phyloP scores from a whole-genome alignment of 2,329 filamentous ascomycete species.

The Achaetomium macrosporum region DNA sequence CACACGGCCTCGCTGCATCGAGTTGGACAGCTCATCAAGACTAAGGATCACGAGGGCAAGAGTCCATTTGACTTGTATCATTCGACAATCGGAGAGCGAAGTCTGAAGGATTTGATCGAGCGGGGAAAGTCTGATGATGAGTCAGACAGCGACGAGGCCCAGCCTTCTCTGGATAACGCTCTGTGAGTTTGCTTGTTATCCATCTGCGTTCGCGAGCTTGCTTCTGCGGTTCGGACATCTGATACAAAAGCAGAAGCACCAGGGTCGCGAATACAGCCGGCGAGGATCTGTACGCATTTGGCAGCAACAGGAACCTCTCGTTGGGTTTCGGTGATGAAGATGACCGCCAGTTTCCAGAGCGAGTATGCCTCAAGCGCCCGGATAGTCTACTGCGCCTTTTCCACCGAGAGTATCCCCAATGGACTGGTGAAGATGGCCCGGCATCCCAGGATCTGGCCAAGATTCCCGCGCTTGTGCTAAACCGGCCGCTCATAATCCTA shows the following conservation, averaged over 20 bases:
- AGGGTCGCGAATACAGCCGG: slow-evolving; percentile 38
- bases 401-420: slow-evolving; percentile 59
- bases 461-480: slow-evolving; percentile 67
- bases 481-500: slow-evolving; percentile 67
- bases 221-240: slow-evolving; percentile 2
- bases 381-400: slow-evolving; percentile 70
- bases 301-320: slow-evolving; percentile 92
- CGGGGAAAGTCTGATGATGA: slow-evolving; percentile 44
- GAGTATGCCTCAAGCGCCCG: slow-evolving; percentile 69
- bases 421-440: slow-evolving; percentile 35
- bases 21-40: slow-evolving; percentile 76
- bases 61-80: slow-evolving; percentile 92
- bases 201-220: neutral
- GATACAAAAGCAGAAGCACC: slow-evolving; percentile 16
- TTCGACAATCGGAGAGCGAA: slow-evolving; percentile 74
- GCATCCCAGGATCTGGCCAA: slow-evolving; percentile 37
- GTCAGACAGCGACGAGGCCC: slow-evolving; percentile 50
- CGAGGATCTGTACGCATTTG: slow-evolving; percentile 87
- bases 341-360: slow-evolving; percentile 88
- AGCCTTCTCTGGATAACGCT: slow-evolving; percentile 20
- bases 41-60: slow-evolving; percentile 91
- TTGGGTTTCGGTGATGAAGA: slow-evolving; percentile 93
- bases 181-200: slow-evolving; percentile 21
- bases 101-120: slow-evolving; percentile 41
- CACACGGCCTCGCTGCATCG: slow-evolving; percentile 56